Evolutionary conservation across 768 basidiomycete genomes (phyloP), one percentile per base, ranked within the genome.

Genomic region (Suillus variegatus): DNA sequence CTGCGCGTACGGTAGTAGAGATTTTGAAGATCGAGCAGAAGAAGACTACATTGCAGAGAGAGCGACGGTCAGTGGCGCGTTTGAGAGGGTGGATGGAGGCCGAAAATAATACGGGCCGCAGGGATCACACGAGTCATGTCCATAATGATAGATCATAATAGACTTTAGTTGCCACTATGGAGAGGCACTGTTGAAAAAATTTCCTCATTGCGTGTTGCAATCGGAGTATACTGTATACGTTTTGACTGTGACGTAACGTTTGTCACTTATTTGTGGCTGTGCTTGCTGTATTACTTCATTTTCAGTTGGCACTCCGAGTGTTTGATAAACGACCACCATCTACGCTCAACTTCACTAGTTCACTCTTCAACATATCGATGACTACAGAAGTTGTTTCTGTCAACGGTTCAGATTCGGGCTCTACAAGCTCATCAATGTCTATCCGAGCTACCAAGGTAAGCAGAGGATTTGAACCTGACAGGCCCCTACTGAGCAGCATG

Each of bases 1-100:
- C 86, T 47, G 89, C 87, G 32, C 78, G 81, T 71, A 80, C 67
- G 52, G 81, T 90, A 25, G 69, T 88, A 28, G 84, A 81, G 25
- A 86, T 90, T 64, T 69, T 91, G 70, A 86, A 83, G 66, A 80
- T 77, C 44, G 83, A 82, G 44, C 69, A 71, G 12, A 25, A 60
- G 63, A 65, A 64, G 54, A 52, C 68, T 28, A 60, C 41, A 6
- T 2, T 60, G 25, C 25, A 60, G 41, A 60, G 41, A 43, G 58
- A 28, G 10, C 10, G 18, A 28, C 58, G 58, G 41, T 60, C 28
- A 18, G 18, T 20, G 41, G 58, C 58, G 13, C 58, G 58, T 43
- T 60, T 32, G 41, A 60, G 25, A 60, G 58, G 58, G 25, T 18
- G 25, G 25, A 43, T 43, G 25, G 20, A 43, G n/a, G 40, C 36